Base-by-base conservation (phyloP, 2,329 filamentous ascomycete species). In the Leptographium wingfieldii region DNA sequence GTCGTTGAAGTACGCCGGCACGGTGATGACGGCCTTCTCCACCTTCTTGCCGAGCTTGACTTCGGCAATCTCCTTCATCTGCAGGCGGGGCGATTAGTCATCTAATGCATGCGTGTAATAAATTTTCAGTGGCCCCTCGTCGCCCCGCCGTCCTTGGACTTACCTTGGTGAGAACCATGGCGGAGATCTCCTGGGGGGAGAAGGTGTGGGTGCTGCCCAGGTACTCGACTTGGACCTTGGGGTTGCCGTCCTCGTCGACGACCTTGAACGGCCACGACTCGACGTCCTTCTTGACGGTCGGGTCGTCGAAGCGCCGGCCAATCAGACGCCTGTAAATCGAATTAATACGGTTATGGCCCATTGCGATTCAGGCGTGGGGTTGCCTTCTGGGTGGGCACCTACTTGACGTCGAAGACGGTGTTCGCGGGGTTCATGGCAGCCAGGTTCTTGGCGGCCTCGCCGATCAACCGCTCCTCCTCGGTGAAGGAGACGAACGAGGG, bases 21-120 rank as follows among this genome's bases (percentile, higher is more conserved):
- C 94, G 64, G 94, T 99, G 77, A 99, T 92, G 75, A 99, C 94
- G 66, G 94, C 94, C 86, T 97, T 97, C 80, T 94, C 86, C 71
- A 97, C 92, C 82, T 94, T 95, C 87, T 95, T 96, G 77, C 91
- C 94, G 70, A 99, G 86, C 85, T 99, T 97, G 77, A 82, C 83
- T 83, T 99, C 94, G 71, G 94, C 94, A 74, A 96, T 91, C 80
- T 99, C 94, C 84, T 96, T 95, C 92, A 97, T 96, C 92, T 95
- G 70, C 68, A 40, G 38, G 38, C 38, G 38, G 67, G 56, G 59
- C 51, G 27, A 54, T 63, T 49, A 56, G n/a, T 35, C 19, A 6
- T 27, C 10, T 5, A 31, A 31, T 31, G 31, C 31, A 31, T 31
- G 22, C 33, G 33, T 35, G 5, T 35, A 6, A 31, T 31, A 31